Conservation (phyloP, 768 basidiomycete species). For the Amanita brunnescens region DNA sequence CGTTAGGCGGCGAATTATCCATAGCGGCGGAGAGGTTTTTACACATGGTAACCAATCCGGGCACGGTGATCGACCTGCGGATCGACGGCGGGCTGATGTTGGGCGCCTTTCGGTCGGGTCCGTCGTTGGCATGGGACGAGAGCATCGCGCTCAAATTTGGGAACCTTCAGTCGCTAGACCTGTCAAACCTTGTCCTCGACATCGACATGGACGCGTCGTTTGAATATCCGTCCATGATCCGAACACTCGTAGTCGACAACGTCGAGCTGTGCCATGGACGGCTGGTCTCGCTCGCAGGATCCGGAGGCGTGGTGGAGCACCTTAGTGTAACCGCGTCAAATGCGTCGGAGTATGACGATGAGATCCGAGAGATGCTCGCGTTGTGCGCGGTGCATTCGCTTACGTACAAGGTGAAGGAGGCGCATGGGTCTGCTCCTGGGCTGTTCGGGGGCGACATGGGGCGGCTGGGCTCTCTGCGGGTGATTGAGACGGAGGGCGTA, state of each 20-base stretch:
- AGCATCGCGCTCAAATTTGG: constrained; percentile 36
- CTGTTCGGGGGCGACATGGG: constrained; percentile 24
- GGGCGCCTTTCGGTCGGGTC: constrained; percentile 16
- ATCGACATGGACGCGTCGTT: constrained; percentile 16
- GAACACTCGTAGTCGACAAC: constrained; percentile 33
- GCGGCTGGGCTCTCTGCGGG: constrained; percentile 22
- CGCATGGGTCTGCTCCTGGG: constrained; percentile 14
- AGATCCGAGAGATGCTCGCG: constrained; percentile 31
- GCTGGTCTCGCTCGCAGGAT: constrained; percentile 30
- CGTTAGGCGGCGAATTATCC: constrained; percentile 40
- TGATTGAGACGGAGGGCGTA: constrained; percentile 33
- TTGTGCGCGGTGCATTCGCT: constrained; percentile 33
- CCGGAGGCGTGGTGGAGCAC: constrained; percentile 24
- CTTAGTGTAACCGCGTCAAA: constrained; percentile 29
- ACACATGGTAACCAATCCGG: constrained; percentile 30
- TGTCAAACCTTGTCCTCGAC: constrained; percentile 36
- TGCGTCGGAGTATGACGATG: constrained; percentile 27
- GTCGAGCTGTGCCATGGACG: constrained; percentile 33
- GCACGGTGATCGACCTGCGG: constrained; percentile 31
- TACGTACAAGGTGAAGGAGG: constrained; percentile 31
- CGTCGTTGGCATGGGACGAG: constrained; percentile 49
- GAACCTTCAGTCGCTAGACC: constrained; percentile 31
- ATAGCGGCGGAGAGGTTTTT: constrained; percentile 41
- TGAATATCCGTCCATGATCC: constrained; percentile 25
- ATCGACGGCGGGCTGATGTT: constrained; percentile 35